Evolutionary conservation across 2,329 filamentous ascomycete genomes (phyloP), one percentile per base, ranked within the genome.

Genomic region (Phoma herbarum): DNA sequence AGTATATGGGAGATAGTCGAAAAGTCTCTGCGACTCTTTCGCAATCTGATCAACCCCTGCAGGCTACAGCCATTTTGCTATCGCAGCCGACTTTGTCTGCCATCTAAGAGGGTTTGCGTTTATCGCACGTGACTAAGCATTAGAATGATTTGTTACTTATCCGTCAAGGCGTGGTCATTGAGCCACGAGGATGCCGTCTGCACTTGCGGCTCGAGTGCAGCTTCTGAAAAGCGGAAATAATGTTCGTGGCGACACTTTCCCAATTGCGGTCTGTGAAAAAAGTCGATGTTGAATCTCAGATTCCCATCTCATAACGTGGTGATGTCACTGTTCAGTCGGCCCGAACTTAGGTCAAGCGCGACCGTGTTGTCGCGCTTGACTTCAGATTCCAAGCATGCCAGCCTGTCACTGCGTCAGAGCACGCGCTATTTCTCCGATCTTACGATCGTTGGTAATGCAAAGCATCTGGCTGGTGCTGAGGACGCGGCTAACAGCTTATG

Each of bases 371-470:
- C 23, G 33, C 22, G 41, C 47, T 48, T 39, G 48, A 46, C 31
- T 45, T 22, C 26, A 45, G 25, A 35, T n/a, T 47, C 16, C 42
- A 48, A 44, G 20, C 25, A 53, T 44, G 29, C 28, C 49, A 25
- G 50, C 37, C 26, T 45, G 39, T 59, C 37, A 49, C 28, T 55
- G 60, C 60, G 62, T 66, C 59, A 66, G 55, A 60, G 12, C 41
- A 49, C 44, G 53, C 49, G 45, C 56, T 45, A 56, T 56, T 26
- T 41, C 47, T 29, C 29, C 35, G 18, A 46, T 49, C 42, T 33
- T 41, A 26, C 42, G 43, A 52, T 51, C 37, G 53, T 64, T 64
- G 56, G 60, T 66, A 66, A 67, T 50, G 42, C 20, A 39, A 18
- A 50, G 50, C 33, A 28, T 66, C 60, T 67, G 46, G 64, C 47